Base-by-base conservation (phyloP, 2,329 filamentous ascomycete species). In the Lizonia empirigonia region DNA sequence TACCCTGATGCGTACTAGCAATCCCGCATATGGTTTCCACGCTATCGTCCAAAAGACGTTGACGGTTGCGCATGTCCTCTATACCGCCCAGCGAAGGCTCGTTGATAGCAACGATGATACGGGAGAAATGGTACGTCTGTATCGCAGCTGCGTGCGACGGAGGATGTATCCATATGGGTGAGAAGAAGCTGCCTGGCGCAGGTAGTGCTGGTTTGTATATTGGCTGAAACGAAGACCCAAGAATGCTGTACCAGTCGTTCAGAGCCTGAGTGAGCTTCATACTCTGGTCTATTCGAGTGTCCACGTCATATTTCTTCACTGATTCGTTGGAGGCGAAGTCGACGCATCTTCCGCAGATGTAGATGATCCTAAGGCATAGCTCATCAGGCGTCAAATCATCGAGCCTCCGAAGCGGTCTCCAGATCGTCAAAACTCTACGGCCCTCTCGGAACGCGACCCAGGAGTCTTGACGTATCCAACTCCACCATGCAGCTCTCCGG, bases 401-500 rank as follows among this genome's bases (percentile, higher is more conserved):
- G 30, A 80, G 77, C 0, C 75, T 71, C 49, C 77, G 80, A 7
- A 75, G 78, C 0, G 83, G 83, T 34, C 74, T 76, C 82, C 83
- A 86, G 39, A 85, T 84, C 26, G 78, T 85, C 54, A 85, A 78
- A 2, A 79, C 78, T 7, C 78, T 75, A 4, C 85, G 73, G 18
- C 77, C 76, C 61, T 86, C 83, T 0, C 82, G 77, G 56, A 86
- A 85, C 0, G 84, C 84, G 2, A 82, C 84, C 84, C 84, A 87
- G 0, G 84, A 77, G 61, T 87, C 85, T 61, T 87, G 85, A n/a
- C 82, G 75, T 3, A 87, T 71, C 85, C 84, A 87, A 0, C 80
- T 79, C 84, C 85, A 87, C 85, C 84, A 87, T 0, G 83, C 81
- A 0, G 83, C 80, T 55, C 81, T 78, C 33, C 80, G 76, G 0